Evolutionary conservation across 1,139 yeast genomes (phyloP).

Genomic region (Maudiozyma humilis): DNA sequence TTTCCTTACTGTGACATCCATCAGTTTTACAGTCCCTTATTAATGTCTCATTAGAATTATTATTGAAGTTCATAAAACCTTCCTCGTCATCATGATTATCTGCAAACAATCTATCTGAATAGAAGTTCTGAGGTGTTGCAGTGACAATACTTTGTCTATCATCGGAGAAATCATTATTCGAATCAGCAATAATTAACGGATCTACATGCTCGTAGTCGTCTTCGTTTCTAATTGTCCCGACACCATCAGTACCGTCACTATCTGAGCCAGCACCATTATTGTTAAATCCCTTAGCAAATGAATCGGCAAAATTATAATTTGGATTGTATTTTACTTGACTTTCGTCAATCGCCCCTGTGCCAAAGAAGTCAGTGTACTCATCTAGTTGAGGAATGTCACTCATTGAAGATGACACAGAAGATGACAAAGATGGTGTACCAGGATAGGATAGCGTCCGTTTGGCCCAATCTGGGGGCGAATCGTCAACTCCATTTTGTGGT

Average conservation of each 20-base stretch:
- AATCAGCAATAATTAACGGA: slow-evolving; percentile 1
- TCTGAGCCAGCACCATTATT: not conserved
- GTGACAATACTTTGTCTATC: slow-evolving; percentile 17
- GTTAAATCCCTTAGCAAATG: not conserved
- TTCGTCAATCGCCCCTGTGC: not conserved
- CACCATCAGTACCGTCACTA: not conserved
- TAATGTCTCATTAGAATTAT: slow-evolving; percentile 17
- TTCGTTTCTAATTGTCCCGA: not conserved
- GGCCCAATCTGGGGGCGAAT: slow-evolving; percentile 42
- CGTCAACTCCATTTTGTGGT: slow-evolving; percentile 70
- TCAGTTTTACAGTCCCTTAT: slow-evolving; percentile 1
- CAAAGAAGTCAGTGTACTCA: slow-evolving; percentile 7
- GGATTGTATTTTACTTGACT: slow-evolving; percentile 5
- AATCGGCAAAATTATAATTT: slow-evolving; percentile 2
- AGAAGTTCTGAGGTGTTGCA: slow-evolving; percentile 10
- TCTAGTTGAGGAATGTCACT: slow-evolving; percentile 26
- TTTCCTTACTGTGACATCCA: not conserved
- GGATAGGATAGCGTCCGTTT: not conserved
- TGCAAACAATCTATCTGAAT: slow-evolving; percentile 1
- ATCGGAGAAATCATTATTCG: slow-evolving; percentile 11
- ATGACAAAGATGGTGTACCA: slow-evolving; percentile 87
- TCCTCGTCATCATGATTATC: not conserved
- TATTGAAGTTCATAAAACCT: slow-evolving; percentile 2
- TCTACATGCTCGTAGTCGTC: slow-evolving; percentile 2
- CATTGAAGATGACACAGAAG: slow-evolving; percentile 97